Evolutionary conservation across 2,329 filamentous ascomycete genomes (phyloP).

Genomic region (Aspergillus neoniger): DNA sequence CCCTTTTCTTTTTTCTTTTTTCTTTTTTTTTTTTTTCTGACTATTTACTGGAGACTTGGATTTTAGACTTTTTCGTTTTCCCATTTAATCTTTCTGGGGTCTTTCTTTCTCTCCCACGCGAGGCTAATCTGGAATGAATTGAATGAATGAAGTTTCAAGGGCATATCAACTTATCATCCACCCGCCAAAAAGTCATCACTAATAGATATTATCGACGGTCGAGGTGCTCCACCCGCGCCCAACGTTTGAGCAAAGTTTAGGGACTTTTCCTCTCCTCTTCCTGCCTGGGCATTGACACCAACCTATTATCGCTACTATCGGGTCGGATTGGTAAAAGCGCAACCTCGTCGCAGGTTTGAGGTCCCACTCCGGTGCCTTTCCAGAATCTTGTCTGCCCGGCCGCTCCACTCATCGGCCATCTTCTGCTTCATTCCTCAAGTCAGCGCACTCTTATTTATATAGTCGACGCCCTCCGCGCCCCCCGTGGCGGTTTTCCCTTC

Average conservation of each 20-base stretch:
- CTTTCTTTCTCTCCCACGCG: not conserved
- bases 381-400: constrained; percentile 13
- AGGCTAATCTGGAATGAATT: no score
- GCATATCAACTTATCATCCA: not conserved
- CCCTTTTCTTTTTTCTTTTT: no score
- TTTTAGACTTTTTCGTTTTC: not conserved
- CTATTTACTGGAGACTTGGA: no score
- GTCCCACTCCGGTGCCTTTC: constrained; percentile 14
- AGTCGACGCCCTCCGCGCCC: constrained; percentile 16
- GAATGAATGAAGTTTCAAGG: not conserved
- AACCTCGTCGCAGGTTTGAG: constrained; percentile 8
- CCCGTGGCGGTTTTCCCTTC: constrained; percentile 25
- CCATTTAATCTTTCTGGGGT: constrained; percentile 2
- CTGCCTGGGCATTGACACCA: not conserved
- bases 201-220: constrained; percentile 3
- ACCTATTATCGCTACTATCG: constrained; percentile 1
- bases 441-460: constrained; percentile 20
- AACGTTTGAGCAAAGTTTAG: constrained; percentile 3
- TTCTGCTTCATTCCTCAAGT: not conserved
- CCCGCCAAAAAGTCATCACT: not conserved
- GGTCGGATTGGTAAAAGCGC: constrained; percentile 13
- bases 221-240: not conserved
- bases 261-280: not conserved
- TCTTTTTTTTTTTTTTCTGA: no score
- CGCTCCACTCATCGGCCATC: constrained; percentile 3